Evolutionary conservation across 1,284 basidiomycete species (phyloP), one percentile per base, ranked within the genome.

Genomic region (Tetrapyrgos nigripes): DNA sequence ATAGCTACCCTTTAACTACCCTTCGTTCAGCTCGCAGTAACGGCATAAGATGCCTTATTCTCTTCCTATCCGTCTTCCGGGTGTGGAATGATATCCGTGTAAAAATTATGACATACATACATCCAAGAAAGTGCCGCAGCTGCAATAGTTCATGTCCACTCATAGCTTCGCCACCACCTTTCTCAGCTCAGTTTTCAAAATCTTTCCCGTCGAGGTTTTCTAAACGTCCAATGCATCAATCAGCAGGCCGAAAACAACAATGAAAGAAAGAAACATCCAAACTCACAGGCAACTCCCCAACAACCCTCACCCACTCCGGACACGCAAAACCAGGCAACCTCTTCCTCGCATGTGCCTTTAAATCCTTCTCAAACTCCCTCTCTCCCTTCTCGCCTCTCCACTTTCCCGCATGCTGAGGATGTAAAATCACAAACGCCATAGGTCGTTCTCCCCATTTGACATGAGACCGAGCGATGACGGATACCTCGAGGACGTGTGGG

Each of bases 171-270:
- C 85, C 35, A 84, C 84, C 44, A 82, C 70, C 68, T 87, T 87
- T n/a, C 91, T 82, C 65, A 94, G 73, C 63, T 84, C 81, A 21
- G 85, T 85, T 78, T 94, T 94, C 70, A 91, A 77, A 58, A 94
- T 92, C 75, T 95, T 95, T 6, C 94, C 93, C 1, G 93, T 96
- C 9, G 88, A 89, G 2, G 91, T 93, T 89, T 95, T 94, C 85
- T 93, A 58, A 60, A 44, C 65, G 35, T 45, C 35, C 27, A 57
- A 60, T 57, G 33, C 37, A 17, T 59, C 17, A 8, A 23, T 31
- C 14, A 31, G 2, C 40, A 21, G 13, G 6, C 14, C 17, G 31
- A 50, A 11, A 14, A 26, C 35, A 17, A 8, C n/a, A 40, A 23
- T n/a, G 21, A 51, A 27, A 35, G 11, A 68, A 21, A 33, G 8